These are phyloP conservation scores for Pythium apleroticum DNA, from an alignment of 352 stramenopile genomes.

Conservation along the genomic window DNA sequence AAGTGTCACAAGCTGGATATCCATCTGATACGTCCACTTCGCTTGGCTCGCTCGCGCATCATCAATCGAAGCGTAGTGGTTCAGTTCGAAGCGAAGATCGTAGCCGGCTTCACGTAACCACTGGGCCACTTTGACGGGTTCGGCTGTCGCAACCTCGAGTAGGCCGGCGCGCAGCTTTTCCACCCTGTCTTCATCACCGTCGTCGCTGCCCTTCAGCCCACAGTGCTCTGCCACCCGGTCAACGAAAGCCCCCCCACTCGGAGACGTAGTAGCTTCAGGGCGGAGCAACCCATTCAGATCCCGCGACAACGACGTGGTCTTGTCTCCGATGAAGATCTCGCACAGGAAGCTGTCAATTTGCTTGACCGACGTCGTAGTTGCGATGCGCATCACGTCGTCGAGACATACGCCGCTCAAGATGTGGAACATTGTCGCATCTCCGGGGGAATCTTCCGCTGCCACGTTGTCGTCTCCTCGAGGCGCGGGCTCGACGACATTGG, in stretches of 20 bases:
- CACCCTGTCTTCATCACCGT: background rate
- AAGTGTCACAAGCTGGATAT: conserved; percentile 62
- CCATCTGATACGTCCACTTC: conserved; percentile 77
- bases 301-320: background rate
- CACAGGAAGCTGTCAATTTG: conserved; percentile 20
- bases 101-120: conserved; percentile 52
- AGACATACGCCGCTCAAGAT: conserved; percentile 9
- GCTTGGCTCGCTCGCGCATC: conserved; percentile 43
- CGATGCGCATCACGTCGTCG: conserved; percentile 9
- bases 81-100: conserved; percentile 55
- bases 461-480: conserved; percentile 9
- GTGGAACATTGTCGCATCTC: conserved; percentile 2
- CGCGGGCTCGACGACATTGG: conserved; percentile 35
- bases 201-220: background rate
- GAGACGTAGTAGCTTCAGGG: background rate
- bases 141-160: conserved; percentile 20
- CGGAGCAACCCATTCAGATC: background rate
- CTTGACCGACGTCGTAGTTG: conserved; percentile 2
- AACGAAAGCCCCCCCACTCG: background rate
- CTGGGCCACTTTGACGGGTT: conserved; percentile 41
- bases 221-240: background rate
- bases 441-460: background rate
- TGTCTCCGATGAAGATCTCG: conserved; percentile 5
- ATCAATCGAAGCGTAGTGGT: conserved; percentile 47
- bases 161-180: conserved; percentile 1